Percentiles rank a stretch among this genome's conserved stretches.
These are phyloP conservation scores for Mycena pura DNA, from an alignment of 768 basidiomycete species.

Conservation along the genomic window DNA sequence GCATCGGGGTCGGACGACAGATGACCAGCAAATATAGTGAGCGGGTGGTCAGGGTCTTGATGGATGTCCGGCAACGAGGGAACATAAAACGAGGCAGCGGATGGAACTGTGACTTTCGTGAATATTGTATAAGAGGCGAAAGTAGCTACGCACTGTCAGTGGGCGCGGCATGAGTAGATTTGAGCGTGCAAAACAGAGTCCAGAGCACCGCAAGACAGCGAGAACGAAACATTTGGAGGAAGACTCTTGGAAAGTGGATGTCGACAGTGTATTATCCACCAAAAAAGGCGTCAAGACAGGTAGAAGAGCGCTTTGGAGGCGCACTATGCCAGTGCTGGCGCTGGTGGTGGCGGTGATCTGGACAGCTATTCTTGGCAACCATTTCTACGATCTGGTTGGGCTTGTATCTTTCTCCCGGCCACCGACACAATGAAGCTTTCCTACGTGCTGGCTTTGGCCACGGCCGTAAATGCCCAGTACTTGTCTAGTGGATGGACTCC, in stretches of 20 bases:
- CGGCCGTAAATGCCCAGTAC: slow-evolving; percentile 64
- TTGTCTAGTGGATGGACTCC: slow-evolving; percentile 86
- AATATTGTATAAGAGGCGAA: neutral
- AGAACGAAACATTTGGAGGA: slow-evolving; percentile 20
- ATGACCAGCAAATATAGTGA: slow-evolving; percentile 88
- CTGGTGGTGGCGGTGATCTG: too few species aligned
- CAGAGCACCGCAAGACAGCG: slow-evolving; percentile 22
- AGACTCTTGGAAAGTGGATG: neutral
- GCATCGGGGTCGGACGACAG: slow-evolving; percentile 78
- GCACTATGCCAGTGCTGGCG: too few species aligned
- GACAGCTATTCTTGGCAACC: neutral
- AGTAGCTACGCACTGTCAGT: slow-evolving; percentile 46
- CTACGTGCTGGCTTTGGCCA: slow-evolving; percentile 42
- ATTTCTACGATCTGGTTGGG: neutral
- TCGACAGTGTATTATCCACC: too few species aligned
- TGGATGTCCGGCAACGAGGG: slow-evolving; percentile 76
- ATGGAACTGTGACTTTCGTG: slow-evolving; percentile 58
- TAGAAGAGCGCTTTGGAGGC: too few species aligned
- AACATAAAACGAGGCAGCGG: slow-evolving; percentile 87
- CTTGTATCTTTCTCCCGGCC: slow-evolving; percentile 30
- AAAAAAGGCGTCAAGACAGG: too few species aligned
- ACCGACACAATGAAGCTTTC: slow-evolving; percentile 66
- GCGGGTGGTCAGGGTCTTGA: slow-evolving; percentile 69
- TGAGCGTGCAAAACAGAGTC: slow-evolving; percentile 10
- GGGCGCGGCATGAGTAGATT: slow-evolving; percentile 37